Evolutionary conservation across 164 flowering plant species (phyloP).

Genomic region (Annona squamosa): DNA sequence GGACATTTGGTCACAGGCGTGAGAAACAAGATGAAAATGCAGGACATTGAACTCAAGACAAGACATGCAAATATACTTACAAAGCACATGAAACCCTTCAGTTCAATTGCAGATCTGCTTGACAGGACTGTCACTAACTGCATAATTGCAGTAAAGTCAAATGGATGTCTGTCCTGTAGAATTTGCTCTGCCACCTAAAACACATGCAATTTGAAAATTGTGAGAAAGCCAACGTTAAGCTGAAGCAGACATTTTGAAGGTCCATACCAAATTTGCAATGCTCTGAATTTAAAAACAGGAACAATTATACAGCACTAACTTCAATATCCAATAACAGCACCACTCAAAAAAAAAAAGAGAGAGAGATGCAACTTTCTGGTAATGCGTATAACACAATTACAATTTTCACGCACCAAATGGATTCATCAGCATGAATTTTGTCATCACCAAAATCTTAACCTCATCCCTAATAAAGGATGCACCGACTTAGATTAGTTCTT

Average conservation of each 20-base stretch:
- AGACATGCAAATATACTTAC: slow-evolving; percentile 30
- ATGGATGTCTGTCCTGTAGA: slow-evolving; percentile 47
- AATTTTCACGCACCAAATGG: no score
- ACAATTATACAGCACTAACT: no score
- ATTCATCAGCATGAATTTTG: no score
- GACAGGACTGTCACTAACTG: slow-evolving; percentile 65
- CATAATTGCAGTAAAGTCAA: slow-evolving; percentile 68
- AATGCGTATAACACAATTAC: no score
- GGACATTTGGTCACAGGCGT: no score
- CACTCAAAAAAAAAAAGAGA: no score
- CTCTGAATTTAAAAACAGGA: no score
- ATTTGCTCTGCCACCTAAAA: slow-evolving; percentile 82
- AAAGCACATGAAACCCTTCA: slow-evolving; percentile 76
- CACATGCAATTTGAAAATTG: not conserved
- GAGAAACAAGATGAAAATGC: not conserved
- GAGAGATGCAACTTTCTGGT: no score
- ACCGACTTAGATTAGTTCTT: no score
- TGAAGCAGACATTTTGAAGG: not conserved
- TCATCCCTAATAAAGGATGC: no score
- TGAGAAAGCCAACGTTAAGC: not conserved
- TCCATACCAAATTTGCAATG: not conserved
- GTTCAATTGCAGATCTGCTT: slow-evolving; percentile 34
- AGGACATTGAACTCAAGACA: not conserved
- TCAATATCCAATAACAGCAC: no score
- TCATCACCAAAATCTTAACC: no score